Conservation (phyloP, 73 alveolate genomes). For the Paramecium primaurelia region DNA sequence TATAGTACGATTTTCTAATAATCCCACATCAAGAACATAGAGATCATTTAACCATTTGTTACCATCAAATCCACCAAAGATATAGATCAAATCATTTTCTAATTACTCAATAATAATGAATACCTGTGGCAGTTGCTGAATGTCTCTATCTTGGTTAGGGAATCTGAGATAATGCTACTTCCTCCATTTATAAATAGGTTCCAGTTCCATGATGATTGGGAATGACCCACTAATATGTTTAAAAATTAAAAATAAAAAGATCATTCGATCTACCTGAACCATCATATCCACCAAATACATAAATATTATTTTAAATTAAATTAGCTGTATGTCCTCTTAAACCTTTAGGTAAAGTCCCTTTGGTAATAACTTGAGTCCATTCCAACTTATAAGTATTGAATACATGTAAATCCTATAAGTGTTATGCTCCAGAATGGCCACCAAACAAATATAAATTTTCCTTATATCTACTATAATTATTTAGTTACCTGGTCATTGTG, state of each 20-base stretch:
- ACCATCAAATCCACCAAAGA: slow-evolving; percentile 94
- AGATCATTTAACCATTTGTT: slow-evolving; percentile 88
- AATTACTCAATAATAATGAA: background rate
- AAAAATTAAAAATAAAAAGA: slow-evolving; percentile 79
- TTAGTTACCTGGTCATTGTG: slow-evolving; percentile 82
- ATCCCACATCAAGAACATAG: slow-evolving; percentile 85
- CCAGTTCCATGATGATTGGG: slow-evolving; percentile 44
- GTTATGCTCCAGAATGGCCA: slow-evolving; percentile 91
- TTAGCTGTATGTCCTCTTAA: slow-evolving; percentile 89
- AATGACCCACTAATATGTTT: background rate
- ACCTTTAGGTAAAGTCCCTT: slow-evolving; percentile 74
- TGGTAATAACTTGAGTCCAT: slow-evolving; percentile 12
- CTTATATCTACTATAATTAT: slow-evolving; percentile 60
- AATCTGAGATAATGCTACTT: background rate
- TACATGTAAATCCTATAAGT: slow-evolving; percentile 88
- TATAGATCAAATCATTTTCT: slow-evolving; percentile 57
- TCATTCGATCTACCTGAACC: slow-evolving; percentile 95
- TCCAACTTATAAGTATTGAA: slow-evolving; percentile 79
- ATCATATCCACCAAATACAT: slow-evolving; percentile 93
- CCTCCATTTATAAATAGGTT: background rate
- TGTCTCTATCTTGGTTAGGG: slow-evolving; percentile 74
- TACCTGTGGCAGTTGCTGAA: slow-evolving; percentile 67
- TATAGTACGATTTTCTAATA: slow-evolving; percentile 65
- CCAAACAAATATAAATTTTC: slow-evolving; percentile 83
- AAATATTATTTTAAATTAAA: slow-evolving; percentile 80